Evolutionary conservation across 2,329 filamentous ascomycete species (phyloP), one percentile per base, ranked within the genome.

Genomic region (Dactylellina drechsleri): DNA sequence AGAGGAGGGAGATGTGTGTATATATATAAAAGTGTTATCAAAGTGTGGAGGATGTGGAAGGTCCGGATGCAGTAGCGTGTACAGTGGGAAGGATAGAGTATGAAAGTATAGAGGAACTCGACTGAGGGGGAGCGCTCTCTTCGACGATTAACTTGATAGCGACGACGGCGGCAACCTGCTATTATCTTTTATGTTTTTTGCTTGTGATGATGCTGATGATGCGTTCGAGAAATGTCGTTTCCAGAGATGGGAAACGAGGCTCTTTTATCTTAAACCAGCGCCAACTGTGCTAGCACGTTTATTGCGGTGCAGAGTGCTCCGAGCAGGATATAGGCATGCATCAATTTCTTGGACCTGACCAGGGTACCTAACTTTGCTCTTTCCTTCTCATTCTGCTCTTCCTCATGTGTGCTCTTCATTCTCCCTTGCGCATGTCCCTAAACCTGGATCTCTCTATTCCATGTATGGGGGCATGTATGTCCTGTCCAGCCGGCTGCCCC

Each of bases 171-270:
- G 31, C 31, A 36, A 36, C 31, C 31, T 36, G 31, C 31, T 36
- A 36, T 8, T 36, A 36, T 36, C 47, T 23, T 18, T 4, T 52
- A n/a, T 52, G 12, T 20, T 58, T 41, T 58, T 64, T 64, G 52
- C 53, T 71, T 71, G 58, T 50, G 66, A 64, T 71, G 59, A 58
- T 64, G 41, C 53, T 71, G 64, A 45, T 50, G 66, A 71, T 71
- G 59, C 59, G 50, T 64, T 68, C 45, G 62, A 68, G 71, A 68
- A 67, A 54, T 61, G 66, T 56, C 59, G 53, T 65, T 61, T 53
- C 56, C 40, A 64, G 59, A 53, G 71, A 64, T 52, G 71, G 71
- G 71, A 67, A 47, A 68, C 64, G 71, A 75, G 71, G 71, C 71
- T 75, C 71, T 68, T 74, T 75, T 75, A 71, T 59, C 66, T 67